Conservation (phyloP, 1,284 basidiomycete genomes). For the Boletus semigastroideus region DNA sequence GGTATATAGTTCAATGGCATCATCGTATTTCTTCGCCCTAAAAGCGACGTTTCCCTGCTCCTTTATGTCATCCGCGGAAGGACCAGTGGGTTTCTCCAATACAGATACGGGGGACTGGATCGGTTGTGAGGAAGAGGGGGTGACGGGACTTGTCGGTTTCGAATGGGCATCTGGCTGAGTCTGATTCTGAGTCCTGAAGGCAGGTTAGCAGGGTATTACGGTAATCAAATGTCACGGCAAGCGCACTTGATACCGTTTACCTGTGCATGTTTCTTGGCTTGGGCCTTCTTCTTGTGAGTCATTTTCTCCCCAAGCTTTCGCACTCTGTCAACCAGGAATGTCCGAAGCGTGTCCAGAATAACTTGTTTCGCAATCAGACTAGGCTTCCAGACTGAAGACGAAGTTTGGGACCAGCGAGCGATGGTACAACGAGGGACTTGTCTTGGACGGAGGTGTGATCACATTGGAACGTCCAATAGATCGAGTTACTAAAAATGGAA, state of each 20-base stretch:
- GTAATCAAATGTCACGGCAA: not conserved
- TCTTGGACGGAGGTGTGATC: slow-evolving; percentile 6
- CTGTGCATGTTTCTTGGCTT: slow-evolving; percentile 32
- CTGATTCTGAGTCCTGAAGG: slow-evolving; percentile 18
- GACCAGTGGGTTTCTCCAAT: slow-evolving; percentile 17
- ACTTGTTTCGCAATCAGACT: not conserved
- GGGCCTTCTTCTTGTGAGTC: slow-evolving; percentile 40
- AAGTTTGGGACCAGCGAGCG: not conserved
- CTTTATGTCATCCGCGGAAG: slow-evolving; percentile 60
- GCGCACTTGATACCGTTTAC: slow-evolving; percentile 28
- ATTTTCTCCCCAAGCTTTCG: slow-evolving; percentile 22
- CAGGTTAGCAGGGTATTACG: slow-evolving; percentile 6
- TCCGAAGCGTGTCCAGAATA: slow-evolving; percentile 14
- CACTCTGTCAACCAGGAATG: slow-evolving; percentile 6
- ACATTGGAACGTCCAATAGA: not conserved
- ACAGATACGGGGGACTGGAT: slow-evolving; percentile 19
- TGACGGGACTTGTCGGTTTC: slow-evolving; percentile 19
- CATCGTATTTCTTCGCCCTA: slow-evolving; percentile 62
- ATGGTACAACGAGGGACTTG: not conserved
- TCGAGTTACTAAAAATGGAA: slow-evolving; percentile 6
- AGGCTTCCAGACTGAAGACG: not conserved
- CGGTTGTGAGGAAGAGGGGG: slow-evolving; percentile 20
- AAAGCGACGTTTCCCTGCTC: slow-evolving; percentile 76
- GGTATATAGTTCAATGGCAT: slow-evolving; percentile 77
- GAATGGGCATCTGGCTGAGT: slow-evolving; percentile 6